These are phyloP conservation scores for Yarrowia galli DNA, from an alignment of 1,139 yeast genomes.

Conservation along the genomic window DNA sequence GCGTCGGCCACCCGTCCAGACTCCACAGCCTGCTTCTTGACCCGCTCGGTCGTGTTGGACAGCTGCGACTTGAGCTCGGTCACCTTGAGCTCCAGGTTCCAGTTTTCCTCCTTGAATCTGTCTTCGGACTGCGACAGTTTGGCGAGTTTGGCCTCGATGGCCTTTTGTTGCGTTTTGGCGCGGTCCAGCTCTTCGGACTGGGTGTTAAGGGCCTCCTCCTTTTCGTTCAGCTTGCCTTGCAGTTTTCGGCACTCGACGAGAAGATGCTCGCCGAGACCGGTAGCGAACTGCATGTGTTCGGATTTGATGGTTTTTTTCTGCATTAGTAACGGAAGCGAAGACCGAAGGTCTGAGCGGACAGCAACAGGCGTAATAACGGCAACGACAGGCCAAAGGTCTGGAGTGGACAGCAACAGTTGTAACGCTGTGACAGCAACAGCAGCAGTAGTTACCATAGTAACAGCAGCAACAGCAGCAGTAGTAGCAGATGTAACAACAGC, in stretches of 20 bases:
- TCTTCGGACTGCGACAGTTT: constrained; percentile 54
- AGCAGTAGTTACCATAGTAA: too few species aligned
- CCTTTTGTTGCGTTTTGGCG: constrained; percentile 52
- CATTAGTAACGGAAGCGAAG: constrained; percentile 16
- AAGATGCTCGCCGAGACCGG: constrained; percentile 81
- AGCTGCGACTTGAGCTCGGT: constrained; percentile 60
- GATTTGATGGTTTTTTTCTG: constrained; percentile 41
- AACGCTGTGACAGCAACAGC: too few species aligned
- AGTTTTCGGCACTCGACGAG: constrained; percentile 79
- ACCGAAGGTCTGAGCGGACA: constrained; percentile 4
- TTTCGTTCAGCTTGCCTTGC: constrained; percentile 61
- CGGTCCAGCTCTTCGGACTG: constrained; percentile 57
- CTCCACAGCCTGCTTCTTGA: constrained; percentile 47
- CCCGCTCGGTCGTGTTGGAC: constrained; percentile 45
- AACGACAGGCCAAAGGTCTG: too few species aligned
- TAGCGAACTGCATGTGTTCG: constrained; percentile 79
- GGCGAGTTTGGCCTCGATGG: constrained; percentile 50
- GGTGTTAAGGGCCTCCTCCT: constrained; percentile 57
- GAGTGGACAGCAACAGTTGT: too few species aligned
- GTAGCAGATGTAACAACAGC: too few species aligned
- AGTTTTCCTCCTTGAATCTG: constrained; percentile 69
- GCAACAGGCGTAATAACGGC: neutral
- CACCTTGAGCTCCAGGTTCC: constrained; percentile 75
- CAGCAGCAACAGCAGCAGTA: too few species aligned
- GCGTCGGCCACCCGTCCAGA: constrained; percentile 45